Evolutionary conservation across 345 rosid genomes (phyloP).

Genomic region (Melaleuca quinquenervia): DNA sequence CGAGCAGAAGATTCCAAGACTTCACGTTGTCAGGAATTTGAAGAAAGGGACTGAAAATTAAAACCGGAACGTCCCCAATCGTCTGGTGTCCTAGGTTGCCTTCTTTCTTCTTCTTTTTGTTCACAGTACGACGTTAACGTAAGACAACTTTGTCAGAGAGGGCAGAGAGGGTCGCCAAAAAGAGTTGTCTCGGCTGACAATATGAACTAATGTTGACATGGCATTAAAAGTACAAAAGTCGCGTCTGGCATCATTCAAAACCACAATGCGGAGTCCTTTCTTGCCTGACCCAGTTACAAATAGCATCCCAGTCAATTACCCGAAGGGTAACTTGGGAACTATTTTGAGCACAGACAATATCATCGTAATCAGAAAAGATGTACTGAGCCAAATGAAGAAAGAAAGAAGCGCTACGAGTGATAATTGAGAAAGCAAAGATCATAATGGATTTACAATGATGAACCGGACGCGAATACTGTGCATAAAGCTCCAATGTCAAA

Average conservation of each 20-base stretch:
- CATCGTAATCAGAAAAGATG: neutral
- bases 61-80: neutral
- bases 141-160: neutral
- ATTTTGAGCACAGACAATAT: neutral
- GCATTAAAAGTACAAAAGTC: neutral
- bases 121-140: neutral
- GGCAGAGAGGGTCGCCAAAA: neutral
- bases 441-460: neutral
- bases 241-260: neutral
- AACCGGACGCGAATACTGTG: neutral
- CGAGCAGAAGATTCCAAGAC: neutral
- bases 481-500: neutral
- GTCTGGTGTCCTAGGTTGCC: too few relatives aligned
- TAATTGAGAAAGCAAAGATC: neutral
- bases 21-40: too few relatives aligned
- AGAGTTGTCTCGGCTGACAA: neutral
- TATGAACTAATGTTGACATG: neutral
- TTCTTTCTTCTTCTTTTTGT: neutral
- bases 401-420: neutral
- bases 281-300: neutral
- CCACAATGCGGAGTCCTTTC: neutral
- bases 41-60: neutral
- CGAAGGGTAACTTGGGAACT: neutral
- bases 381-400: neutral
- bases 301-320: neutral